phyloP scores from a whole-genome alignment of 2,329 filamentous ascomycete species.

The Ascomycota sp. region DNA sequence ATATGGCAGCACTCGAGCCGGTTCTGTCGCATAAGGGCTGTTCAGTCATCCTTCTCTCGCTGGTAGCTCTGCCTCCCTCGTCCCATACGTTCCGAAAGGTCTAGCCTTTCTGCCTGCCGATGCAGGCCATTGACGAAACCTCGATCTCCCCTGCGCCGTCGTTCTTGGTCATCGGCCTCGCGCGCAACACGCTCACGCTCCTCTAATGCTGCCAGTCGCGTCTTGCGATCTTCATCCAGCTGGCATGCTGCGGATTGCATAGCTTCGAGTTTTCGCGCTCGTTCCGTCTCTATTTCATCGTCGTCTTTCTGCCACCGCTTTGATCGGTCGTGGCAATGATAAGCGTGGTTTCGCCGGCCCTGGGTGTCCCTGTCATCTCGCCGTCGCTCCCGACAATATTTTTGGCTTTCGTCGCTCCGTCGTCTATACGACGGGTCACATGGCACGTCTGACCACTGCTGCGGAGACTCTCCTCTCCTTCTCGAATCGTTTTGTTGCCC shows the following conservation, averaged over 20 bases:
- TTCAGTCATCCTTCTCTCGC: slow-evolving; percentile 10
- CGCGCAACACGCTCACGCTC: slow-evolving; percentile 39
- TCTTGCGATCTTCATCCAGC: slow-evolving; percentile 46
- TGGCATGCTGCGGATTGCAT: slow-evolving; percentile 52
- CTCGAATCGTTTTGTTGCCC: too few species aligned
- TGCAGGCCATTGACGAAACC: slow-evolving; percentile 43
- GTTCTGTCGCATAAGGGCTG: too few species aligned
- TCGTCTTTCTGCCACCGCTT: slow-evolving; percentile 4
- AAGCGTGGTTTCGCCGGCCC: background rate
- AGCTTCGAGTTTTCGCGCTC: slow-evolving; percentile 43
- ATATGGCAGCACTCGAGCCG: too few species aligned
- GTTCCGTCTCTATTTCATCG: slow-evolving; percentile 26
- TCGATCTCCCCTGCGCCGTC: slow-evolving; percentile 39
- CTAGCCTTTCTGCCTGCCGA: slow-evolving; percentile 29
- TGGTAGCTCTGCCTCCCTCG: slow-evolving; percentile 22
- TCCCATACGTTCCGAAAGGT: slow-evolving; percentile 28
- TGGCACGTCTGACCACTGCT: too few species aligned
- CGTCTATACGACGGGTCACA: too few species aligned
- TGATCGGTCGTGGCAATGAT: background rate
- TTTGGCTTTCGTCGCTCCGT: too few species aligned
- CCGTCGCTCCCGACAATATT: background rate
- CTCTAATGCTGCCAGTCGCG: slow-evolving; percentile 42
- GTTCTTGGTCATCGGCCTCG: slow-evolving; percentile 42
- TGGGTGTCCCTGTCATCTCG: background rate
- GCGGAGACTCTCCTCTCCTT: too few species aligned